Conservation (phyloP, 306 rosid species). For the Urtica urens region DNA sequence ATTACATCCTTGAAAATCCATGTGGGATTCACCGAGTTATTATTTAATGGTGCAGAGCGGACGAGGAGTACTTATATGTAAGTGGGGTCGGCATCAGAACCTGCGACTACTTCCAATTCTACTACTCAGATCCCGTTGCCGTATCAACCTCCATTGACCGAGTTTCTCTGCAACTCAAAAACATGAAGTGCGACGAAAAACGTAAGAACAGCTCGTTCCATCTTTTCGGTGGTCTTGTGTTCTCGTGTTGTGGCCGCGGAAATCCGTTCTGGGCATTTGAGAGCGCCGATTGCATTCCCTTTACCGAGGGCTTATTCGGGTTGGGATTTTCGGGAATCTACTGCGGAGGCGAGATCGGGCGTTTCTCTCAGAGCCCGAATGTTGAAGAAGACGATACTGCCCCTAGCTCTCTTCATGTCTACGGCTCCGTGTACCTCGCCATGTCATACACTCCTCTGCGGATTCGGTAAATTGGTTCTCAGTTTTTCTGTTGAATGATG, state of each 20-base stretch:
- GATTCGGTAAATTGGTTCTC: no score
- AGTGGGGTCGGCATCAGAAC: constrained; percentile 53
- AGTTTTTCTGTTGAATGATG: no score
- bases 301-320: constrained; percentile 43
- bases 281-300: constrained; percentile 51
- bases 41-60: constrained; percentile 55
- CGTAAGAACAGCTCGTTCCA: constrained; percentile 8
- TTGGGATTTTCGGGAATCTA: constrained; percentile 56
- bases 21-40: no score
- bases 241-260: constrained; percentile 59
- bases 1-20: no score
- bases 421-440: constrained; percentile 47
- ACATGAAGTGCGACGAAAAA: constrained; percentile 22
- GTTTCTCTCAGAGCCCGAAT: constrained; percentile 29
- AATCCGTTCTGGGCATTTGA: constrained; percentile 37
- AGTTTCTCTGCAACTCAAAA: constrained; percentile 34
- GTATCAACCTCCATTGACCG: constrained; percentile 32
- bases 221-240: constrained; percentile 61
- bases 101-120: constrained; percentile 61
- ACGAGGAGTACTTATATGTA: constrained; percentile 54
- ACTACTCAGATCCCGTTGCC: constrained; percentile 41
- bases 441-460: constrained; percentile 35
- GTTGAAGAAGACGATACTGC: constrained; percentile 23
- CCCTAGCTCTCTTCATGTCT: constrained; percentile 47
- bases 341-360: constrained; percentile 68